These are phyloP conservation scores for Boletellus dicymbophilus DNA, from an alignment of 1,284 basidiomycete genomes.

Conservation along the genomic window DNA sequence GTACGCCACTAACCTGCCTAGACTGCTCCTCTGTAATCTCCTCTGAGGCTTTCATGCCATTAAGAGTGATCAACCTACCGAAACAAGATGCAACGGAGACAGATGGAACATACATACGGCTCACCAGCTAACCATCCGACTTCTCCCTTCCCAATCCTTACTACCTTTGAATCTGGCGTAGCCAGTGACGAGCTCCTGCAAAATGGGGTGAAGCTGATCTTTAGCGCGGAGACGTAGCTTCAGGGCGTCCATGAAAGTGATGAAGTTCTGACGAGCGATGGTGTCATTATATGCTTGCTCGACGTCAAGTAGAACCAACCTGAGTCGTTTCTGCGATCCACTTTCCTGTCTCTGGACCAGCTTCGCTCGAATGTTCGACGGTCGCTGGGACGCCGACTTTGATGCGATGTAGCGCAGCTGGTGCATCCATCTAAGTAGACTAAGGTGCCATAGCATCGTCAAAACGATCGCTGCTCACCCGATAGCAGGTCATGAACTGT, in stretches of 20 bases:
- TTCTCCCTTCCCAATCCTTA: constrained; percentile 93
- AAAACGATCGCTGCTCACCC: constrained; percentile 47
- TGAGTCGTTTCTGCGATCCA: constrained; percentile 99
- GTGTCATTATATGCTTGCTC: background rate
- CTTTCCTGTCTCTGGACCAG: constrained; percentile 87
- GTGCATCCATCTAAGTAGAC: constrained; percentile 82
- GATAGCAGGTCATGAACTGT: constrained; percentile 89
- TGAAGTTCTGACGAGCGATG: constrained; percentile 73
- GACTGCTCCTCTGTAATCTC: constrained; percentile 97
- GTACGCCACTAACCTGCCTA: constrained; percentile 65
- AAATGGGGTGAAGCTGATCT: constrained; percentile 93
- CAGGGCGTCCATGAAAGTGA: constrained; percentile 98
- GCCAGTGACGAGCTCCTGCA: constrained; percentile 92
- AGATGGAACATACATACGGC: constrained; percentile 22
- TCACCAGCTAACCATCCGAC: constrained; percentile 91
- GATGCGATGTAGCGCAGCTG: constrained; percentile 89
- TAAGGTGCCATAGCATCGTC: background rate
- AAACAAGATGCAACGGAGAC: background rate
- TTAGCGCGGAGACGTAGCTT: constrained; percentile 93
- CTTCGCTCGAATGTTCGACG: constrained; percentile 88
- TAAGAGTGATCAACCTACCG: constrained; percentile 90
- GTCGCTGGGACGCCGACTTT: constrained; percentile 96
- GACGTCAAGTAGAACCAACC: constrained; percentile 43
- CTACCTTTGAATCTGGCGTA: constrained; percentile 92
- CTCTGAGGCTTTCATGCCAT: constrained; percentile 96